Base-by-base conservation (phyloP, 768 basidiomycete species). In the Termitomyces sp. region DNA sequence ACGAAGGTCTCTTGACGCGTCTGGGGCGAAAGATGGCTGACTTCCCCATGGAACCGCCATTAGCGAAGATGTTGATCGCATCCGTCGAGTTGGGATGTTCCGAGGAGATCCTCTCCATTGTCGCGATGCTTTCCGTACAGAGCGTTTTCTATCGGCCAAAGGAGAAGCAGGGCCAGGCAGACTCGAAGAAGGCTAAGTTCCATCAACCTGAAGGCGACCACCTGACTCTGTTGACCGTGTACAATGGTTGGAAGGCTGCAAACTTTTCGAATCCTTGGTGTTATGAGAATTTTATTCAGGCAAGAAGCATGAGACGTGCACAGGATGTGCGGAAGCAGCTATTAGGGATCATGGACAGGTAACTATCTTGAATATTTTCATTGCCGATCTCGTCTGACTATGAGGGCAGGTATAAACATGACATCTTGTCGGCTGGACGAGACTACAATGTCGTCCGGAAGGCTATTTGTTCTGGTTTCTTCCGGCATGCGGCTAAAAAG, bases 201-300 rank as follows among this genome's bases (percentile, higher is more conserved):
- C 96, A 98, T 72, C 93, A 98, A 68, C 93, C 97, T 0, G 97
- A 98, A 75, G 97, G 97, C 9, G 97, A 98, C 66, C 92, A 98
- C 68, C 74, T 96, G 34, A 96, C 93, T 11, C 72, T 95, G 37
- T 73, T 94, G 59, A 90, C 96, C 6, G 97, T 99, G 2, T 99
- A 98, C 73, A 99, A 98, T 64, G 97, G 93, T 16, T 99, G 97
- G 97, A 97, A 98, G 68, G 86, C 80, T 5, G 91, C 89, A 57
- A 97, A 91, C 69, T 98, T 97, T 68, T 94, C 93, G 34, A 96
- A 97, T 69, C 94, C 96, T 5, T 99, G 97, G 97, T 98, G 97
- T 68, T 96, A 94, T 62, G 95, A 98, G 73, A 98, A 98, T 71
- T 99, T 95, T 66, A 97, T 98, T 49, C 97, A 98, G 70, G 96